Evolutionary conservation across 495 filamentous ascomycete species (phyloP).

Genomic region (Pyronema omphalodes): DNA sequence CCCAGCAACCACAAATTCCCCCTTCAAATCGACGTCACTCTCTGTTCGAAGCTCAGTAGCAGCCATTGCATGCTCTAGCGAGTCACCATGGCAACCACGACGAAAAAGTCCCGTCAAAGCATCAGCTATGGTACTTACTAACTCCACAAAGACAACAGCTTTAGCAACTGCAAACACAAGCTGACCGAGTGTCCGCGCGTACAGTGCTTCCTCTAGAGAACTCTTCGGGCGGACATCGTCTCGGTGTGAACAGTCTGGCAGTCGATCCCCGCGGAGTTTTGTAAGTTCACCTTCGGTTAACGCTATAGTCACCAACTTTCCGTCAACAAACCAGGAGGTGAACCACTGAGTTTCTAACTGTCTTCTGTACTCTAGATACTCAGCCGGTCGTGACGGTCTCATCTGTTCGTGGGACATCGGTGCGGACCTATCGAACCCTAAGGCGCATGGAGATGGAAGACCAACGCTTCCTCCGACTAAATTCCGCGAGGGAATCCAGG

Average conservation of each 20-base stretch:
- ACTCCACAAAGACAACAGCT: slow-evolving; percentile 1
- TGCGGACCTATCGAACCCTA: slow-evolving; percentile 30
- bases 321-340: not conserved
- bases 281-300: slow-evolving; percentile 35
- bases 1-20: no score
- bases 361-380: slow-evolving; percentile 46
- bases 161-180: not conserved
- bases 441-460: slow-evolving; percentile 22
- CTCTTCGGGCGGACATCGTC: slow-evolving; percentile 72
- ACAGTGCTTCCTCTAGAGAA: slow-evolving; percentile 86
- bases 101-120: slow-evolving; percentile 44
- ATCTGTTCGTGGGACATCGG: slow-evolving; percentile 90
- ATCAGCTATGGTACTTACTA: slow-evolving; percentile 44
- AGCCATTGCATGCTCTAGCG: no score
- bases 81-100: slow-evolving; percentile 24
- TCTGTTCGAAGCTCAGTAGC: no score
- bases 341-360: slow-evolving; percentile 2
- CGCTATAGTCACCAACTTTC: not conserved
- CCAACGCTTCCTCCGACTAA: slow-evolving; percentile 33
- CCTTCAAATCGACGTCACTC: no score
- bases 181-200: not conserved
- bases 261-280: slow-evolving; percentile 78
- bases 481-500: slow-evolving; percentile 85
- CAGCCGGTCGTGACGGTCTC: slow-evolving; percentile 84
- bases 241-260: slow-evolving; percentile 85